Evolutionary conservation across 2,329 filamentous ascomycete species (phyloP).

Genomic region (Plenodomus biglobosus): DNA sequence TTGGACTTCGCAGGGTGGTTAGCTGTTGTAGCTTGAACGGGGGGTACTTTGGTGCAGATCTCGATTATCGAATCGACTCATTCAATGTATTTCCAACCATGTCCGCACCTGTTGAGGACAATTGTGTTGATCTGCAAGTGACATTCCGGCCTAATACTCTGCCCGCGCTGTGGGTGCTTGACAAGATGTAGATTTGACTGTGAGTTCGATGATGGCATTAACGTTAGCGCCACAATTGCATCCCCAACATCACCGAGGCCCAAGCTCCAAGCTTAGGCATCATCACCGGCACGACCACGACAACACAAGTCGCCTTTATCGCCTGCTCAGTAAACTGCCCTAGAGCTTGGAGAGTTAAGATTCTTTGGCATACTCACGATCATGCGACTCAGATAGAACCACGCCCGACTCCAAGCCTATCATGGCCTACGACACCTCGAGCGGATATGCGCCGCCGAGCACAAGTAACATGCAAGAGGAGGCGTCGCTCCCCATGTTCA

Average conservation of each 20-base stretch:
- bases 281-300: constrained; percentile 9
- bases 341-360: background rate
- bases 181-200: too few species aligned
- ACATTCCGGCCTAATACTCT: too few species aligned
- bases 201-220: background rate
- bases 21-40: background rate
- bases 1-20: background rate
- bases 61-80: background rate
- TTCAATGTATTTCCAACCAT: background rate
- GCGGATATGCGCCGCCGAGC: constrained; percentile 71
- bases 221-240: constrained; percentile 5
- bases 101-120: background rate
- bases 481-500: constrained; percentile 80
- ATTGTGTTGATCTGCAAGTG: too few species aligned
- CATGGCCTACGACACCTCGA: constrained; percentile 71
- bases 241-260: background rate
- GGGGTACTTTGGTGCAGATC: background rate
- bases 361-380: constrained; percentile 13
- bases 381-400: constrained; percentile 19
- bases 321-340: background rate
- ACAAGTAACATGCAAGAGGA: constrained; percentile 63
- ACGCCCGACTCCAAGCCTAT: constrained; percentile 8
- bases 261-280: constrained; percentile 21
- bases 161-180: too few species aligned
- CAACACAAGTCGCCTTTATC: background rate